phyloP scores from a whole-genome alignment of 1,284 basidiomycete species.

The Inonotus hispidus region DNA sequence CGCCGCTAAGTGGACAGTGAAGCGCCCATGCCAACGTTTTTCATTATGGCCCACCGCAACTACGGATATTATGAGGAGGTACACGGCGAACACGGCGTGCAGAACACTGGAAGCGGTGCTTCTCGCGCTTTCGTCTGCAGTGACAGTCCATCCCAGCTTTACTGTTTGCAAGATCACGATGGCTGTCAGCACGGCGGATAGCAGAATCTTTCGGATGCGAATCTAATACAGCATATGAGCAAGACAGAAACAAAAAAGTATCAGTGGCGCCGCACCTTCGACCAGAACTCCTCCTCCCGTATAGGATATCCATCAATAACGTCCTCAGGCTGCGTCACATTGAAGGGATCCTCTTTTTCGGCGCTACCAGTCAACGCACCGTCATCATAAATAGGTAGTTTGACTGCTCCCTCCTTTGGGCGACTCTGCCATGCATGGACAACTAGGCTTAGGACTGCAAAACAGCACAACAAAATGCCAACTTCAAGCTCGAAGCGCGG shows the following conservation, averaged over 20 bases:
- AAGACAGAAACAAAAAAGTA: constrained; percentile 4
- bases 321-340: constrained; percentile 69
- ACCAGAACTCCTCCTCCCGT: constrained; percentile 69
- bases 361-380: constrained; percentile 25
- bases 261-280: constrained; percentile 37
- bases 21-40: constrained; percentile 48
- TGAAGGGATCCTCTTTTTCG: constrained; percentile 61
- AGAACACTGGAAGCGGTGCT: constrained; percentile 40
- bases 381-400: constrained; percentile 43
- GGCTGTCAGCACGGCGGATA: constrained; percentile 39
- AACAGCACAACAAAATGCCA: constrained; percentile 41
- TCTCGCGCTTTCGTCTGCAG: constrained; percentile 30
- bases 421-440: constrained; percentile 32
- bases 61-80: constrained; percentile 49
- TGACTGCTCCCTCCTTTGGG: constrained; percentile 46
- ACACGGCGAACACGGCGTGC: constrained; percentile 55
- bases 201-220: constrained; percentile 48
- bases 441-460: constrained; percentile 40
- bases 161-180: constrained; percentile 48
- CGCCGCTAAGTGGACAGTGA: constrained; percentile 59
- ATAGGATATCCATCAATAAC: constrained; percentile 72
- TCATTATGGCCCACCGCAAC: constrained; percentile 50
- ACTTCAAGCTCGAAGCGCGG: constrained; percentile 55
- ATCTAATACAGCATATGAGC: constrained; percentile 34
- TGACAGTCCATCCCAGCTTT: constrained; percentile 47